phyloP scores from a whole-genome alignment of 1,284 basidiomycete species.

The Pseudozyma flocculosa region DNA sequence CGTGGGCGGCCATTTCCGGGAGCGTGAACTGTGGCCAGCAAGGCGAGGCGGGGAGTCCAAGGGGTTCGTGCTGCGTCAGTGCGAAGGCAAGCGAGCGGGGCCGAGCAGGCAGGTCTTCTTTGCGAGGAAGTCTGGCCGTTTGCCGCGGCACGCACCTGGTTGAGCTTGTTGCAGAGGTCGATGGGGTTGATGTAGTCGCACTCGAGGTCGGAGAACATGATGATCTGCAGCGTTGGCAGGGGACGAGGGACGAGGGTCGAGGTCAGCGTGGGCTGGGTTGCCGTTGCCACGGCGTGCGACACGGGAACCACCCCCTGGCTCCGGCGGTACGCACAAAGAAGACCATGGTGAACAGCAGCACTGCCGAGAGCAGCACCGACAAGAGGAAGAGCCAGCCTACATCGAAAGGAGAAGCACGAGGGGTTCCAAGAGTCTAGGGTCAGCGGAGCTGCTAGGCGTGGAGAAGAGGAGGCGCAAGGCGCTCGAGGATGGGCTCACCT shows the following conservation, averaged over 20 bases:
- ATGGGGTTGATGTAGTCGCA: conserved; percentile 96
- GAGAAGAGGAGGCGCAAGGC: not conserved
- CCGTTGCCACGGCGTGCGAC: too few species aligned
- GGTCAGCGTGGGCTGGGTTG: not conserved
- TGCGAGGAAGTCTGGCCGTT: too few species aligned
- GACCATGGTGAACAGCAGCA: conserved; percentile 57
- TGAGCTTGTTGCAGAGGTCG: conserved; percentile 99
- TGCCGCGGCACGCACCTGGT: conserved; percentile 71
- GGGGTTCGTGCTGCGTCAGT: too few species aligned
- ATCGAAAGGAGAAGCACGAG: not conserved
- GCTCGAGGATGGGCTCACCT: conserved; percentile 15
- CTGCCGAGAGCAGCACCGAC: conserved; percentile 54
- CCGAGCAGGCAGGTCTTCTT: too few species aligned
- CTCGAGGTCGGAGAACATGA: conserved; percentile 75
- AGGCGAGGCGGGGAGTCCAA: not conserved
- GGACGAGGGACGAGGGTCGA: too few species aligned
- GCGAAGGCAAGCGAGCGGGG: too few species aligned
- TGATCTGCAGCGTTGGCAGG: conserved; percentile 84
- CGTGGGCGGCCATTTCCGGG: conserved; percentile 93
- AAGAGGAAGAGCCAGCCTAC: conserved; percentile 56
- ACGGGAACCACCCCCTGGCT: too few species aligned
- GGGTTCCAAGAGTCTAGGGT: too few species aligned
- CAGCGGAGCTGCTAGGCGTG: too few species aligned
- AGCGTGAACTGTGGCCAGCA: conserved; percentile 76
- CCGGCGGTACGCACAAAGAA: conserved; percentile 57